Percentiles rank a stretch among this genome's conserved stretches.
Evolutionary conservation across 2,329 filamentous ascomycete genomes (phyloP).

Genomic region (Penicillium sp.): DNA sequence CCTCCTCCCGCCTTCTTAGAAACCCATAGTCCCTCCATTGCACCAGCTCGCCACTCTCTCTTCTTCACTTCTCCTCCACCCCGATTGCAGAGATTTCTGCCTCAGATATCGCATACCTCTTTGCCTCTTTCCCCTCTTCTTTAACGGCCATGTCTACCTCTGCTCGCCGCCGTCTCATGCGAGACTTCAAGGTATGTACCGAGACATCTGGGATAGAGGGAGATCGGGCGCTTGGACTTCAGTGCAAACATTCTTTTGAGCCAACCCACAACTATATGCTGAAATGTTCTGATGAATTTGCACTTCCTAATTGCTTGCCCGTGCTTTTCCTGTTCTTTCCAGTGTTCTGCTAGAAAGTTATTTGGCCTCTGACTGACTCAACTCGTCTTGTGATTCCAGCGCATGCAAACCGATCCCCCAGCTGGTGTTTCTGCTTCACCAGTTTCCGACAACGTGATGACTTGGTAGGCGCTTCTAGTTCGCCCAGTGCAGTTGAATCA

Average conservation of each 20-base stretch:
- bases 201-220: constrained; percentile 1
- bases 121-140: constrained; percentile 8
- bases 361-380: constrained; percentile 15
- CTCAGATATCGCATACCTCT: too few species aligned
- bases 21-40: constrained; percentile 3
- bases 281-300: background rate
- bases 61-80: background rate
- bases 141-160: constrained; percentile 72
- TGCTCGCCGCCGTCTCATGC: constrained; percentile 93
- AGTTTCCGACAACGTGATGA: constrained; percentile 60
- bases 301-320: background rate
- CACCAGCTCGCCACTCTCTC: constrained; percentile 1
- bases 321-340: background rate
- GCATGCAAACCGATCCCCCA: constrained; percentile 98
- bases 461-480: constrained; percentile 30
- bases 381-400: constrained; percentile 51
- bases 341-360: background rate
- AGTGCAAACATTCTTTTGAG: background rate
- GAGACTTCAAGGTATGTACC: constrained; percentile 87
- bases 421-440: constrained; percentile 95
- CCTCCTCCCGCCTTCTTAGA: constrained; percentile 14
- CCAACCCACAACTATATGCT: too few species aligned
- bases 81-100: background rate
- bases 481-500: background rate
- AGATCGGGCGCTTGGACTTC: constrained; percentile 4